Evolutionary conservation across 148 eudicot genomes (phyloP).

Genomic region (Spergularia marina): DNA sequence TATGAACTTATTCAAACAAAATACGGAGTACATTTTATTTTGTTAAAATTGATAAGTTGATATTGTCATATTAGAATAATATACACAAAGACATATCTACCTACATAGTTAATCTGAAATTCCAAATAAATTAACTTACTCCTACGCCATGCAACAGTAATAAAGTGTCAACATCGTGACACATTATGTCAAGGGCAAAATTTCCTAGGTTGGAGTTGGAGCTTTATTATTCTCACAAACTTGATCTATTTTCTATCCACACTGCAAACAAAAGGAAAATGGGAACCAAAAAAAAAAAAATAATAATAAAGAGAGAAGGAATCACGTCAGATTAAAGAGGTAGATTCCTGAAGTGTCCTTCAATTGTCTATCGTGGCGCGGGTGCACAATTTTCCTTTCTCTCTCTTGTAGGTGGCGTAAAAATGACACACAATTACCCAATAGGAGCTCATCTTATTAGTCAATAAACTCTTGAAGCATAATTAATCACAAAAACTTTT

Average conservation of each 20-base stretch:
- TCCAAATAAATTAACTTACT: too few species aligned
- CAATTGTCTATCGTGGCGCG: too few species aligned
- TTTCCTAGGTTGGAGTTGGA: not conserved
- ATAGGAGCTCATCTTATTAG: not conserved
- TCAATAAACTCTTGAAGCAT: too few species aligned
- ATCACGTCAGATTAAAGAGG: not conserved
- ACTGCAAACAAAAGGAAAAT: not conserved
- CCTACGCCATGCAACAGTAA: not conserved
- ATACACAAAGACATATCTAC: too few species aligned
- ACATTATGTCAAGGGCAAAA: not conserved
- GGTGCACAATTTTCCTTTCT: not conserved
- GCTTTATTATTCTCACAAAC: not conserved
- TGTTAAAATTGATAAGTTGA: too few species aligned
- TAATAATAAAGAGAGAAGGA: not conserved
- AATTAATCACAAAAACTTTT: too few species aligned
- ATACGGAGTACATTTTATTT: too few species aligned
- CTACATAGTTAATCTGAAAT: too few species aligned
- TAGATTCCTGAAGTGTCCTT: slow-evolving; percentile 2
- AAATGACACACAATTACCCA: slow-evolving; percentile 17
- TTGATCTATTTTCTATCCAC: not conserved
- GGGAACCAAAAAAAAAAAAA: not conserved
- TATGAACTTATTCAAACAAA: too few species aligned
- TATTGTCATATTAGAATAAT: too few species aligned
- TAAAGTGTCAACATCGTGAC: not conserved
- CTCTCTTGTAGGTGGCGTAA: slow-evolving; percentile 10